Evolutionary conservation across 306 rosid species (phyloP), one percentile per base, ranked within the genome.

Genomic region (Vicia faba): DNA sequence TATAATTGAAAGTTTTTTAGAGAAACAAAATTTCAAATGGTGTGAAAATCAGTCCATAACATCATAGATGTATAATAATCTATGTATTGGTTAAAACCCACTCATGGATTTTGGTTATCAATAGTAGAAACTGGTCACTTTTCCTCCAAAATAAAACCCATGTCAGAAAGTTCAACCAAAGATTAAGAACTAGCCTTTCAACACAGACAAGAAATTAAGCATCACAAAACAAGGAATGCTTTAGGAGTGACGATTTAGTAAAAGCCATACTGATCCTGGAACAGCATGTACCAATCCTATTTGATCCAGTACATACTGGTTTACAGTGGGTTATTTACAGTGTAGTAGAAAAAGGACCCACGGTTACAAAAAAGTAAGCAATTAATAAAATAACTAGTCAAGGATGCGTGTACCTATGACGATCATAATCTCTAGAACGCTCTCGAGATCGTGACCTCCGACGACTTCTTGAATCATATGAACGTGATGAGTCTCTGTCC

Each of bases 361-460:
- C 1, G 1, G 3, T 33, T 33, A 6, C n/a, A 26, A 20, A 51
- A 40, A 8, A 5, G n/a, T 4, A 15, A 58, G 28, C 11, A 49
- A n/a, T 11, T 4, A 53, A 33, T 46, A 46, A 28, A 31, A 60
- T 45, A 50, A 44, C 20, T 33, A 45, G 75, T 23, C 35, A 46
- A n/a, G 19, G 16, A 12, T 66, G 26, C 35, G n/a, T 35, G 51
- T 85, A 93, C 99, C 96, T 93, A 62, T 87, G 88, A 58, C 95
- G 95, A 81, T 95, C 99, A 82, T 88, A 82, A 71, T 91, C 99
- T 79, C 92, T 79, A 53, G 97, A 70, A 14, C 85, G 95, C 68
- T 91, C 97, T 50, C 40, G 61, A 55, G 97, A 95, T 46, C 96
- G 80, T n/a, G 95, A 86, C 86, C 89, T 86, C 69, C 80, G 85